Evolutionary conservation across 768 basidiomycete species (phyloP).

Genomic region (Dentipellis sp.): DNA sequence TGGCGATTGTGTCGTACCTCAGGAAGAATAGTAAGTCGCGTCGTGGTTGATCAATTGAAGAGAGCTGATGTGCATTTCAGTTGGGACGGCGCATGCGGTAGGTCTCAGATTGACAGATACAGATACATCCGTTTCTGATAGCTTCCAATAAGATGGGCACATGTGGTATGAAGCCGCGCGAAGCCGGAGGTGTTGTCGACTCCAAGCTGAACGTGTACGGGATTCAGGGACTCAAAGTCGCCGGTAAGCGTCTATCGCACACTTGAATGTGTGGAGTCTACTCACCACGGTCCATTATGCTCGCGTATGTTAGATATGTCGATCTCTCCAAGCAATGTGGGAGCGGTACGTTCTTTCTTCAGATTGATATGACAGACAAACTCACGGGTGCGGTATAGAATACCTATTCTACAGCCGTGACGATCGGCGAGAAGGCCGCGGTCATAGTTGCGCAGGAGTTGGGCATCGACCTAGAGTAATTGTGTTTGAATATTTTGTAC

Average conservation of each 20-base stretch:
- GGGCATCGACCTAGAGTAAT: conserved; percentile 21
- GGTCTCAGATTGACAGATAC: too few relatives aligned
- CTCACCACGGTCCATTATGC: too few relatives aligned
- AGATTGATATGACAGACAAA: too few relatives aligned
- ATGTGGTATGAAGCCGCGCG: conserved; percentile 57
- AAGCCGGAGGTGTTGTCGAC: conserved; percentile 54
- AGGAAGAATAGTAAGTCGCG: conserved; percentile 8
- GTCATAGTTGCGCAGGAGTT: conserved; percentile 48
- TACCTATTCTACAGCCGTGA: conserved; percentile 33
- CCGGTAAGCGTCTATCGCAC: too few relatives aligned
- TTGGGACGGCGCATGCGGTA: too few relatives aligned
- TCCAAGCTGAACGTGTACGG: conserved; percentile 55
- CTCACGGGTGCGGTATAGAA: too few relatives aligned
- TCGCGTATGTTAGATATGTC: too few relatives aligned
- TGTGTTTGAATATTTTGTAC: too few relatives aligned
- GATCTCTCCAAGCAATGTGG: conserved; percentile 30
- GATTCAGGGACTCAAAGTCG: conserved; percentile 46
- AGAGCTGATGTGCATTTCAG: too few relatives aligned
- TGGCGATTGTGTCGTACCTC: conserved; percentile 22
- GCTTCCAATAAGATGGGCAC: conserved; percentile 28
- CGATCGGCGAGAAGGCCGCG: conserved; percentile 55
- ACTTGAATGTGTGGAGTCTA: too few relatives aligned
- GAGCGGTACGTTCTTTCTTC: too few relatives aligned
- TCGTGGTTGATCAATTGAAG: too few relatives aligned
- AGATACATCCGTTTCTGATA: neutral